Conservation (phyloP, 768 basidiomycete species). For the Crassisporium funariophilum region DNA sequence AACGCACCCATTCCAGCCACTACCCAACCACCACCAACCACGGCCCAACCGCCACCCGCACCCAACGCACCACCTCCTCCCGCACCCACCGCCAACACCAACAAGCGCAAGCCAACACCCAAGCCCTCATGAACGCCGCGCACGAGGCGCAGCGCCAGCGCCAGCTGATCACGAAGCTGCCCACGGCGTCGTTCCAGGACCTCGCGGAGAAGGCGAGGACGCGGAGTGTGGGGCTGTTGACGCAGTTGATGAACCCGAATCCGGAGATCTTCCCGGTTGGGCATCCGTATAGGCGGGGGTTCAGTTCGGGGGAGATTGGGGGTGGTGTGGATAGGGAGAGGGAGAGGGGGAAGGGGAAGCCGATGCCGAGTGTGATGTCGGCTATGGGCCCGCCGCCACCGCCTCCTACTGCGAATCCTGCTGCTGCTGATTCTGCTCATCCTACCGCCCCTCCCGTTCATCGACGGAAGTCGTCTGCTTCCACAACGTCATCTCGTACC, state of each 20-base stretch:
- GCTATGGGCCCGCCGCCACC: constrained; percentile 12
- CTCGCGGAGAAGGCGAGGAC: constrained; percentile 34
- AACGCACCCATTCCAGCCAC: constrained; percentile 29
- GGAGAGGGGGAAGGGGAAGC: constrained; percentile 13
- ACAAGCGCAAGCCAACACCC: constrained; percentile 31
- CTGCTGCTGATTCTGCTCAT: constrained; percentile 5
- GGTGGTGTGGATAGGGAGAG: constrained; percentile 17
- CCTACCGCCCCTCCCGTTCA: background rate
- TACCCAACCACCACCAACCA: constrained; percentile 17
- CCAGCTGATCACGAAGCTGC: constrained; percentile 75
- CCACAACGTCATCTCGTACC: constrained; percentile 1
- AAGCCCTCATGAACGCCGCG: constrained; percentile 48
- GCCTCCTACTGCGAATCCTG: constrained; percentile 15
- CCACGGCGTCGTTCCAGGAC: constrained; percentile 65
- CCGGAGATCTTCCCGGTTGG: constrained; percentile 57
- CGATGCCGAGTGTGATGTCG: constrained; percentile 12
- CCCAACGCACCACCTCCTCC: constrained; percentile 5
- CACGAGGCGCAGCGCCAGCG: constrained; percentile 63
- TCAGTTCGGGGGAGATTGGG: constrained; percentile 48
- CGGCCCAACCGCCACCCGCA: constrained; percentile 8
- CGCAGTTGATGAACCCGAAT: constrained; percentile 73
- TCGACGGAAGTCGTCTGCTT: constrained; percentile 5
- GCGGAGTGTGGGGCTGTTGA: constrained; percentile 56
- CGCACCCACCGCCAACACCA: constrained; percentile 5
- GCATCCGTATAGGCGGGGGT: constrained; percentile 60